Evolutionary conservation across 148 eudicot genomes (phyloP), one percentile per base, ranked within the genome.

Genomic region (Rhododendron ovatum): DNA sequence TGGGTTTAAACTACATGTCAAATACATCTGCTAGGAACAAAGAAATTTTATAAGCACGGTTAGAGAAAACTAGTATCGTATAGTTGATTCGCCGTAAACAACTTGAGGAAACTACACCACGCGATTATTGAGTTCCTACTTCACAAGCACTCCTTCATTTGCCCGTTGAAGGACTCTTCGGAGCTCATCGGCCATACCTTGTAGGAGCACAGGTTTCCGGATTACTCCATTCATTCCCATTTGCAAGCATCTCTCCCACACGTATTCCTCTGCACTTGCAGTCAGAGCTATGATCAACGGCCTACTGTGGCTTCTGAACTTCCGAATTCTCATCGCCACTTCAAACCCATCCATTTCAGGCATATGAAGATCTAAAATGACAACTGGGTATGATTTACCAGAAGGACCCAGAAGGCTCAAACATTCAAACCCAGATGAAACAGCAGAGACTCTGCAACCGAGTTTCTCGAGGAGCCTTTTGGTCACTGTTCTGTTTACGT

Each of bases 301-400:
- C 87, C 93, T 88, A 57, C 80, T 83, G 5, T 92, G 91, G 88
- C 92, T 91, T 39, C 92, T 82, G 78, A 86, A 88, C 88, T 92
- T 91, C 11, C 92, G 86, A 50, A 94, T 87, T 79, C 95, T 91
- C 88, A 81, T 89, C 4, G 95, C 93, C 61, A 94, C 98, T 80
- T 94, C 95, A 53, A 89, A 94, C 30, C 98, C 98, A 51, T 94
- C 98, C 86, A 94, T 93, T 37, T 94, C 94, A 0, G 98, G 98
- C 98, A 94, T 94, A 28, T 93, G 92, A 84, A 94, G 94, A 84
- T 92, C 98, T 79, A 94, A 85, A 74, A 94, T 47, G 17, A 94
- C 92, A 11, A 94, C 91, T 77, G 91, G 90, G 82, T 87, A 89
- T 24, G 85, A 77, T 51, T 89, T 90, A 15, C 84, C 81, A 1